phyloP scores from a whole-genome alignment of 805 yeast genomes.

The Monosporozyma siamensis region DNA sequence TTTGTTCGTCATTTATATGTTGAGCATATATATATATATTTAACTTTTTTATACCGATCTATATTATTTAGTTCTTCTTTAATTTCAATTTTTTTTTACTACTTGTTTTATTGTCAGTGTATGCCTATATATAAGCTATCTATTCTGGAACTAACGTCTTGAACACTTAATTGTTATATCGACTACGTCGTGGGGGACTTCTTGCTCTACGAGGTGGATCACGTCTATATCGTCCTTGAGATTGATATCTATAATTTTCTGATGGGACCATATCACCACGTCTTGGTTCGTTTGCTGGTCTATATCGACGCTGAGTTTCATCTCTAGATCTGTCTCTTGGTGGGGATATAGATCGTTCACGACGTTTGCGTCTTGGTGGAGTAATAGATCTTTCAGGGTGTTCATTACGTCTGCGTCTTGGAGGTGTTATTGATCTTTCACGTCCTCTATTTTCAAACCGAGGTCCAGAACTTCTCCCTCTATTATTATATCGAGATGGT shows the following conservation, averaged over 20 bases:
- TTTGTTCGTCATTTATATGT: background rate
- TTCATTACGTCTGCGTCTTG: conserved; percentile 3
- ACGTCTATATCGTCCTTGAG: background rate
- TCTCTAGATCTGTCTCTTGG: conserved; percentile 12
- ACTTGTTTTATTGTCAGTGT: no score
- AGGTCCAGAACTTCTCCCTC: conserved; percentile 4
- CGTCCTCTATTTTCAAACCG: conserved; percentile 3
- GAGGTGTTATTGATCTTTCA: conserved; percentile 18
- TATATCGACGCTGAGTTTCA: background rate
- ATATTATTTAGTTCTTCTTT: background rate
- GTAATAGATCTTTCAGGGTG: background rate
- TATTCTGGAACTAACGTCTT: no score
- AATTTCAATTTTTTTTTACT: background rate
- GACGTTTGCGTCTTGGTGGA: conserved; percentile 4
- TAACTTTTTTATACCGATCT: background rate
- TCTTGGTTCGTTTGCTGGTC: background rate
- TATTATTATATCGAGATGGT: conserved; percentile 5
- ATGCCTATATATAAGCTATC: no score
- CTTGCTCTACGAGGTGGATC: background rate
- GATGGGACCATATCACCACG: background rate
- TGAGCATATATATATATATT: background rate
- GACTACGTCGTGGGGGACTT: background rate
- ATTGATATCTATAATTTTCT: background rate
- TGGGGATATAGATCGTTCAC: conserved; percentile 16
- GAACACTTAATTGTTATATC: conserved; percentile 1